These are phyloP conservation scores for Pseudogymnoascus sp. DNA, from an alignment of 2,329 filamentous ascomycete species.

Conservation along the genomic window DNA sequence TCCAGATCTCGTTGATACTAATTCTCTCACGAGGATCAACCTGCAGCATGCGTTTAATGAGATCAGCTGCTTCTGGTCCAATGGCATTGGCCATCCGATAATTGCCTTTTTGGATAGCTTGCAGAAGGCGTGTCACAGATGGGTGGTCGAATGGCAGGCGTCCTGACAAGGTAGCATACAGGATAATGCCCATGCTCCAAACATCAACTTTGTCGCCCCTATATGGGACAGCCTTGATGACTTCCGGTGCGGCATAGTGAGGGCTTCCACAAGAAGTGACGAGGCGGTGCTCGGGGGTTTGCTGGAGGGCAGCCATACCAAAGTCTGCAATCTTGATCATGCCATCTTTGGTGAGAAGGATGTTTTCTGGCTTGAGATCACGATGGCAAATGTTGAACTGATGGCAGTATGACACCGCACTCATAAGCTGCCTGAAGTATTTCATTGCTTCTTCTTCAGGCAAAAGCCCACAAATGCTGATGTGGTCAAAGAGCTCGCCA, in stretches of 20 bases:
- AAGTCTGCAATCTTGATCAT: constrained; percentile 95
- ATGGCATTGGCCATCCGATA: constrained; percentile 56
- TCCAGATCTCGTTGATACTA: constrained; percentile 71
- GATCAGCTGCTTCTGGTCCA: constrained; percentile 60
- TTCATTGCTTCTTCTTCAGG: constrained; percentile 71
- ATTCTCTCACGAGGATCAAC: constrained; percentile 73
- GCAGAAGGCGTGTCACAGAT: constrained; percentile 47
- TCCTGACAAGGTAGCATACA: constrained; percentile 81
- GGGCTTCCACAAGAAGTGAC: constrained; percentile 91
- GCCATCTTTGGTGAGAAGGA: constrained; percentile 66
- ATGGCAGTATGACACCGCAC: constrained; percentile 86
- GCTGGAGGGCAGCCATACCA: constrained; percentile 87
- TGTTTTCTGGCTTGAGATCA: constrained; percentile 95
- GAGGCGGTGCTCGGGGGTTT: constrained; percentile 68
- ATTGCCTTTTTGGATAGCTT: constrained; percentile 48
- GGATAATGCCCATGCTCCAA: constrained; percentile 86
- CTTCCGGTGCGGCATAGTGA: constrained; percentile 91
- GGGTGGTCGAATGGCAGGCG: constrained; percentile 65
- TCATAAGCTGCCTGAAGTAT: constrained; percentile 89
- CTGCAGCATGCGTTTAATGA: constrained; percentile 72
- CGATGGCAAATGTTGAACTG: constrained; percentile 92
- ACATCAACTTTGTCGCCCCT: constrained; percentile 81
- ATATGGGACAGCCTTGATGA: constrained; percentile 70
- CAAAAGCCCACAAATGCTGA: constrained; percentile 64
- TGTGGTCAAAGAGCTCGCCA: constrained; percentile 66